phyloP scores from a whole-genome alignment of 257 asterid species.

The Mitragyna speciosa region DNA sequence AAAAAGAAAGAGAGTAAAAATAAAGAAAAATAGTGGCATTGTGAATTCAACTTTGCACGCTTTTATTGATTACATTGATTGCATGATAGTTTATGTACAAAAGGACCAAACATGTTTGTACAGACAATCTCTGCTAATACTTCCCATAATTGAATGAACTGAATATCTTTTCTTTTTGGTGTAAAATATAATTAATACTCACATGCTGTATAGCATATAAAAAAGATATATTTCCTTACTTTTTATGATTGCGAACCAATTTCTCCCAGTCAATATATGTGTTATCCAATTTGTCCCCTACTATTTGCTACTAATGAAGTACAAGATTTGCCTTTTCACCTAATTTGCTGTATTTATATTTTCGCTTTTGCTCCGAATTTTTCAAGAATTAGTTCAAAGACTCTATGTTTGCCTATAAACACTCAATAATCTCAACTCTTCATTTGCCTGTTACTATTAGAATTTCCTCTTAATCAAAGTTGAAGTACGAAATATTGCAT shows the following conservation, averaged over 20 bases:
- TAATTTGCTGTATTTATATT: background rate
- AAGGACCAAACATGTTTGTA: constrained; percentile 1
- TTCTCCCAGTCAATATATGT: background rate
- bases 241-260: background rate
- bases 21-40: background rate
- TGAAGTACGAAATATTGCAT: background rate
- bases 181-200: background rate
- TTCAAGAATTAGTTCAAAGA: background rate
- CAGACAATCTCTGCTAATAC: constrained; percentile 5
- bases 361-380: background rate
- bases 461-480: background rate
- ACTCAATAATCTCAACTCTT: background rate
- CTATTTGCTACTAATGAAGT: background rate
- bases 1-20: background rate
- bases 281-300: background rate
- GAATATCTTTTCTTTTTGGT: background rate
- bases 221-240: background rate
- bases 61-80: background rate
- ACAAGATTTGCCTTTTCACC: background rate
- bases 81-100: background rate
- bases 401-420: background rate
- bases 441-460: background rate
- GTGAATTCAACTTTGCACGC: background rate
- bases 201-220: background rate
- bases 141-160: constrained; percentile 3